Percentiles rank a stretch among this genome's conserved stretches.
Evolutionary conservation across 805 yeast species (phyloP).

Genomic region (Candida montana): DNA sequence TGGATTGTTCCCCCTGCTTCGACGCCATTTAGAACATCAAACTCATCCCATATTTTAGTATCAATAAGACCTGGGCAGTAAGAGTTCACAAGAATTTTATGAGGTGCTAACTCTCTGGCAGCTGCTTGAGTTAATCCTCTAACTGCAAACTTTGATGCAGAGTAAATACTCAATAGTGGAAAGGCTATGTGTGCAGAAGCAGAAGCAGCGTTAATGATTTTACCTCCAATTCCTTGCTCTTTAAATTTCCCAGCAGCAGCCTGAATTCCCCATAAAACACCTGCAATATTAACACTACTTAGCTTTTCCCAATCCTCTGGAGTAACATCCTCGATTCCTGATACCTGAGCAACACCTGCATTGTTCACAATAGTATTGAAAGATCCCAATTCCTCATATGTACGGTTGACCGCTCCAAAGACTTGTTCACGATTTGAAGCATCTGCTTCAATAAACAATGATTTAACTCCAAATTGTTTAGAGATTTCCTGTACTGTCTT

Average conservation of each 20-base stretch:
- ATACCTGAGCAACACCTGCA: constrained; percentile 30
- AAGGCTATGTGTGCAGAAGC: constrained; percentile 31
- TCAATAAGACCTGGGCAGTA: constrained; percentile 30
- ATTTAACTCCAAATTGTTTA: constrained; percentile 15
- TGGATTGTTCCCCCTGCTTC: constrained; percentile 23
- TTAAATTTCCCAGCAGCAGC: constrained; percentile 28
- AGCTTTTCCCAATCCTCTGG: constrained; percentile 24
- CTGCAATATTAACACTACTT: constrained; percentile 27
- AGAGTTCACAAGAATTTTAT: constrained; percentile 34
- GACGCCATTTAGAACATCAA: no score
- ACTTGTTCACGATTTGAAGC: constrained; percentile 22
- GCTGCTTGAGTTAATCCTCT: constrained; percentile 25
- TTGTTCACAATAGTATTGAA: constrained; percentile 34
- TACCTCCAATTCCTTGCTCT: constrained; percentile 28
- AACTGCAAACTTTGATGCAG: constrained; percentile 34
- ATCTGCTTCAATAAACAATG: constrained; percentile 25
- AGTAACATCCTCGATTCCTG: constrained; percentile 24
- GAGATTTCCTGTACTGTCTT: constrained; percentile 20
- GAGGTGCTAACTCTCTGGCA: constrained; percentile 33
- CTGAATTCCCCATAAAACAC: constrained; percentile 30
- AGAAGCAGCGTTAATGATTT: constrained; percentile 34
- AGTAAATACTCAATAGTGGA: constrained; percentile 29
- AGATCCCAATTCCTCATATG: constrained; percentile 27
- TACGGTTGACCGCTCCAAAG: constrained; percentile 24
- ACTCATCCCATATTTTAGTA: constrained; percentile 32